These are phyloP conservation scores for Pleurotus tuoliensis DNA, from an alignment of 768 basidiomycete species.

Conservation along the genomic window DNA sequence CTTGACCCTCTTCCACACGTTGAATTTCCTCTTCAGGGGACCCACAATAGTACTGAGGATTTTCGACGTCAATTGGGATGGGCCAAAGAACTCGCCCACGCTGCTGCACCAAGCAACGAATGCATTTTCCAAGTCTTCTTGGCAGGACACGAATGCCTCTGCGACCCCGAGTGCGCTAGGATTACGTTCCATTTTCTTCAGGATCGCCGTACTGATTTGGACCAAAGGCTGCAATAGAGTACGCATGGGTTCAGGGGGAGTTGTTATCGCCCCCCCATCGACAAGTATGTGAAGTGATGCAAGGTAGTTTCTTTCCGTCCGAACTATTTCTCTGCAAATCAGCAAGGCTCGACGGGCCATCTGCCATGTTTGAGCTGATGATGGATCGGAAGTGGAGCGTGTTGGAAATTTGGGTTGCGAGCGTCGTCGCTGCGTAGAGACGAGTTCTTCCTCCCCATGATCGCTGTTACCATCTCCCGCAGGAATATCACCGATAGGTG, in stretches of 20 bases:
- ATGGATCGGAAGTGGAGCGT: conserved; percentile 9
- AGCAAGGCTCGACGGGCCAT: conserved; percentile 33
- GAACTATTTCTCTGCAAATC: conserved; percentile 36
- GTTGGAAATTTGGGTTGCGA: conserved; percentile 1
- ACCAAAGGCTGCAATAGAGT: conserved; percentile 49
- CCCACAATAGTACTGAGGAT: conserved; percentile 3
- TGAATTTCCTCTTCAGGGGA: conserved; percentile 16
- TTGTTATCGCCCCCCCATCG: conserved; percentile 34
- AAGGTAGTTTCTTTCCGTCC: conserved; percentile 41
- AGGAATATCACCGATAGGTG: background rate
- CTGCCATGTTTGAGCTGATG: conserved; percentile 26
- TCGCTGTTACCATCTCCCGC: background rate
- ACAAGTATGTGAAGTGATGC: conserved; percentile 28
- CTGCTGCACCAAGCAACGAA: conserved; percentile 59
- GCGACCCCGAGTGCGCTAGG: conserved; percentile 66
- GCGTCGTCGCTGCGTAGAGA: background rate
- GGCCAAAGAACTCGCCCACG: conserved; percentile 44
- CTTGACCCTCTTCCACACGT: conserved; percentile 12
- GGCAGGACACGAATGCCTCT: conserved; percentile 49
- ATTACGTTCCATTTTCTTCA: conserved; percentile 49
- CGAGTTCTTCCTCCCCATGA: background rate
- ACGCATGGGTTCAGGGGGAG: conserved; percentile 49
- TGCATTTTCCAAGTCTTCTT: conserved; percentile 49
- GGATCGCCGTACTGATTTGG: conserved; percentile 43
- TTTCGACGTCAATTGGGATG: background rate